A percentile compares a stretch with the other conserved stretches of the same genome.
These are phyloP conservation scores for Berkeleyomyces basicola DNA, from an alignment of 2,329 filamentous ascomycete genomes.

Conservation along the genomic window DNA sequence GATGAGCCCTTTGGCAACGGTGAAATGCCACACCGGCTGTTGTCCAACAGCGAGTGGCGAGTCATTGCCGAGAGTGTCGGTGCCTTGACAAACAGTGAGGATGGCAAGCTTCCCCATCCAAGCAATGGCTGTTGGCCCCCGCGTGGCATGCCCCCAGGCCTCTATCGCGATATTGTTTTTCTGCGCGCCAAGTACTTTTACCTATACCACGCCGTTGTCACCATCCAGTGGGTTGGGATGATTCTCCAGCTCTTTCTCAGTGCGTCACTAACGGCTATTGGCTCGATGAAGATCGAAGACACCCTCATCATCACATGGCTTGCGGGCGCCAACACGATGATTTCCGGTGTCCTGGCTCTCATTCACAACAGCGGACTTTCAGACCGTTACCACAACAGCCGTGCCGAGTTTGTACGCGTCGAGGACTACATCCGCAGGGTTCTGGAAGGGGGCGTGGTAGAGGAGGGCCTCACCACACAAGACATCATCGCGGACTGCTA, in stretches of 20 bases:
- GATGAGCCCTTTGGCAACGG: neutral
- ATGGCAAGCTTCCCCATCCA: conserved; percentile 26
- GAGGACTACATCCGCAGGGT: conserved; percentile 35
- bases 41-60: conserved; percentile 9
- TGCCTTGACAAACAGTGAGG: conserved; percentile 19
- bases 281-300: conserved; percentile 24
- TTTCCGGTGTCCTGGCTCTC: conserved; percentile 33
- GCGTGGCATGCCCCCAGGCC: conserved; percentile 29
- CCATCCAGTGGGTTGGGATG: conserved; percentile 30
- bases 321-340: conserved; percentile 32
- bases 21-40: neutral
- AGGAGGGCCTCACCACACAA: conserved; percentile 26
- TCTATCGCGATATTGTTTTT: conserved; percentile 32
- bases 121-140: conserved; percentile 29
- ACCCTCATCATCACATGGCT: conserved; percentile 31
- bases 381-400: conserved; percentile 33
- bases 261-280: conserved; percentile 33
- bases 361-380: conserved; percentile 38
- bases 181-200: conserved; percentile 29
- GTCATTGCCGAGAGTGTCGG: conserved; percentile 11
- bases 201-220: conserved; percentile 27
- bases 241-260: conserved; percentile 32
- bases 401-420: conserved; percentile 31
- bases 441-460: conserved; percentile 31
- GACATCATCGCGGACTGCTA: conserved; percentile 33